These are phyloP conservation scores for Aspergillus sp. DNA, from an alignment of 2,329 filamentous ascomycete genomes.

Conservation along the genomic window DNA sequence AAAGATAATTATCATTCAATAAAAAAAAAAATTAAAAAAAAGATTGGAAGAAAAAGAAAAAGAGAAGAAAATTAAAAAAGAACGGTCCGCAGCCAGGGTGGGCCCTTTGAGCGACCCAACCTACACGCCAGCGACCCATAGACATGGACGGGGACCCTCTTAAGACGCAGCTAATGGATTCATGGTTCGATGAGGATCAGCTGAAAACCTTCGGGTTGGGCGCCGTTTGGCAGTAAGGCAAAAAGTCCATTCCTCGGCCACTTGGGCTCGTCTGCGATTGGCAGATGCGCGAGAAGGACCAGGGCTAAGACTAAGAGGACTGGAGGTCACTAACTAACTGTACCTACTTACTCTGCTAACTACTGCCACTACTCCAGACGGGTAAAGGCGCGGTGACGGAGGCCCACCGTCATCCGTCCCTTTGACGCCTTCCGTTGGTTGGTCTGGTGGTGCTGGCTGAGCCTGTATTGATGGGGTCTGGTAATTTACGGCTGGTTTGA, in stretches of 20 bases:
- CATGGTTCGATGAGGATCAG: constrained; percentile 26
- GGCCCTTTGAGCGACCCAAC: constrained; percentile 12
- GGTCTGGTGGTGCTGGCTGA: too few relatives aligned
- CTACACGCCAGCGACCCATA: constrained; percentile 26
- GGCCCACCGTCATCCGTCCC: constrained; percentile 9
- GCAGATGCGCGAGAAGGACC: too few relatives aligned
- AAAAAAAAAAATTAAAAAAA: neutral
- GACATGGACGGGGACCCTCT: constrained; percentile 30
- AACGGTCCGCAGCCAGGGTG: constrained; percentile 15
- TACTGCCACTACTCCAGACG: constrained; percentile 9
- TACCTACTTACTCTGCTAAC: too few relatives aligned
- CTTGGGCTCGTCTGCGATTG: too few relatives aligned
- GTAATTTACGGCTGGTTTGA: too few relatives aligned
- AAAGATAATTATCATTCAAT: neutral
- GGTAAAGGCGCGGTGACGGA: constrained; percentile 23
- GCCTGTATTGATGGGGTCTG: too few relatives aligned
- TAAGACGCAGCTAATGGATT: constrained; percentile 20
- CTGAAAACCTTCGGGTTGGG: constrained; percentile 23
- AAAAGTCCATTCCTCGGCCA: too few relatives aligned
- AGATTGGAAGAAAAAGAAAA: neutral
- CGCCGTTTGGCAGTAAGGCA: constrained; percentile 10
- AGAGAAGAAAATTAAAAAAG: constrained; percentile 1
- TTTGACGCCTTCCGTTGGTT: too few relatives aligned
- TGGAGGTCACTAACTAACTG: too few relatives aligned
- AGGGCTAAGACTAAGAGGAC: too few relatives aligned